phyloP scores from a whole-genome alignment of 805 yeast species.

The Candida chilensis region DNA sequence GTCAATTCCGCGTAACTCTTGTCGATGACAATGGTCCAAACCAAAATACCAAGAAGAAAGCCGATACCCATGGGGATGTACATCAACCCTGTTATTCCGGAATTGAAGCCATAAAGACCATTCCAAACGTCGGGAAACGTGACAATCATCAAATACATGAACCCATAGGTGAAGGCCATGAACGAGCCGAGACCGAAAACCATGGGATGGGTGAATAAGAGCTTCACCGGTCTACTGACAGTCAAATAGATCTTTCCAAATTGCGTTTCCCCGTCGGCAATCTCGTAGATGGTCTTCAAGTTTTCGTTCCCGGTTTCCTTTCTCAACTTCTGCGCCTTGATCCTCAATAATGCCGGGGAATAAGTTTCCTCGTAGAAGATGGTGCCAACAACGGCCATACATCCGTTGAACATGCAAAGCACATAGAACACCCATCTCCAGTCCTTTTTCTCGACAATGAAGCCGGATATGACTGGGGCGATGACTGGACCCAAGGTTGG shows the following conservation, averaged over 20 bases:
- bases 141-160: conserved; percentile 53
- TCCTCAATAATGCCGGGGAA: conserved; percentile 39
- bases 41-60: conserved; percentile 34
- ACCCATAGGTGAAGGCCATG: conserved; percentile 60
- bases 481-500: conserved; percentile 66
- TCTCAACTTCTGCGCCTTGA: conserved; percentile 37
- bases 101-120: conserved; percentile 31
- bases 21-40: conserved; percentile 39
- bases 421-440: conserved; percentile 70
- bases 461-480: conserved; percentile 55
- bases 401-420: conserved; percentile 49
- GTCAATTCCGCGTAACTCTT: conserved; percentile 24
- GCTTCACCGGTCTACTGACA: conserved; percentile 43
- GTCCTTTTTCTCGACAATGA: conserved; percentile 33
- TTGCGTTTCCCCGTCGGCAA: conserved; percentile 39
- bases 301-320: conserved; percentile 45
- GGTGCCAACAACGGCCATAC: conserved; percentile 33
- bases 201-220: conserved; percentile 52
- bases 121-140: conserved; percentile 49
- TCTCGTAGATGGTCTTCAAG: conserved; percentile 53
- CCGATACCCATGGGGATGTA: conserved; percentile 52
- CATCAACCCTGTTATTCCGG: conserved; percentile 48
- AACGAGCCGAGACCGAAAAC: conserved; percentile 53
- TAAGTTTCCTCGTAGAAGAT: conserved; percentile 48
- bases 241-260: conserved; percentile 30